Conservation (phyloP, 139 green algal species). For the Dunaliella primolecta region DNA sequence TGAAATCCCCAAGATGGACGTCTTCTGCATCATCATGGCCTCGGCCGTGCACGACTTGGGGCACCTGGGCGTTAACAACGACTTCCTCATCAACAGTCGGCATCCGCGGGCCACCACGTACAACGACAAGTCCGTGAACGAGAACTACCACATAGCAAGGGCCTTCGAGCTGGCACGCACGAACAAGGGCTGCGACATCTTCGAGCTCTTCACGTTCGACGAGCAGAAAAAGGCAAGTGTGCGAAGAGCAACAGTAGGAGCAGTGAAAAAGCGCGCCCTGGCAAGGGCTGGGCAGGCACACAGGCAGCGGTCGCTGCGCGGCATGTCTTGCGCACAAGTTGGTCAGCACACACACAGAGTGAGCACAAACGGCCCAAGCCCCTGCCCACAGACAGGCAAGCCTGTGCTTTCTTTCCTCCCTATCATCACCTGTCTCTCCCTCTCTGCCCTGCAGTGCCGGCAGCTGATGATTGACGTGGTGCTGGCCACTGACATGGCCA, state of each 20-base stretch:
- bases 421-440: too few species aligned
- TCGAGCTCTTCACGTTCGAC: conserved; percentile 42
- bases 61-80: conserved; percentile 65
- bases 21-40: conserved; percentile 56
- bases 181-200: conserved; percentile 37
- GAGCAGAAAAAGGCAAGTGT: conserved; percentile 45
- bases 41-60: conserved; percentile 62
- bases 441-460: conserved; percentile 37
- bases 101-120: conserved; percentile 47
- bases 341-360: too few species aligned
- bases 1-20: conserved; percentile 47
- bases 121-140: conserved; percentile 64
- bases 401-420: too few species aligned
- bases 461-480: conserved; percentile 61
- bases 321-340: too few species aligned
- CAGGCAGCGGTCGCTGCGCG: too few species aligned
- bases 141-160: conserved; percentile 54
- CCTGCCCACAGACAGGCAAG: too few species aligned
- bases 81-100: conserved; percentile 61
- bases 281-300: background rate
- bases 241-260: background rate
- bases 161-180: conserved; percentile 49
- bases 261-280: background rate
- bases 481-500: conserved; percentile 65
- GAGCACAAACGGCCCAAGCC: too few species aligned